Base-by-base conservation (phyloP, 352 stramenopile species). In the Pythium rhizo-oryzae region DNA sequence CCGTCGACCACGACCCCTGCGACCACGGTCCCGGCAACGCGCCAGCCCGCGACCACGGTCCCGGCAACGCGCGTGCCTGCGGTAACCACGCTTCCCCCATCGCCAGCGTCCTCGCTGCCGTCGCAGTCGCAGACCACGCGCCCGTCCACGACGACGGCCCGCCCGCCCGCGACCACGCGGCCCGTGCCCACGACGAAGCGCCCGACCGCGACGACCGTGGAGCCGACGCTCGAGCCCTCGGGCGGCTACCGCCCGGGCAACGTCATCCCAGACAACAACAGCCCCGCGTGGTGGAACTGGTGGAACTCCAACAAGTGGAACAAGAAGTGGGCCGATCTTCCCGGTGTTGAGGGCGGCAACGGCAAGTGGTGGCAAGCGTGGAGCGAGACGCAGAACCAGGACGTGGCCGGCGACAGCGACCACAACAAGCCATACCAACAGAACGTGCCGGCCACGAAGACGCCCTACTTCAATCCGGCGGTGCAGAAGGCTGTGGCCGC, bases 291-390 rank as follows among this genome's bases (percentile, higher is more conserved):
- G 60, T 67, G 60, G 60, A 39, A 24, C 11, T 67, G 60, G 60
- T 67, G 60, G 60, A 52, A 60, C 16, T 37, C 60, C 28, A 58
- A 57, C 39, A 52, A 58, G 18, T 59, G 12, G 28, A 70, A 70
- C 63, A 70, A 70, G 19, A 59, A 59, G 37, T 70, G 63, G 63
- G 63, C 53, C n/a, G 63, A 70, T 23, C 19, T 46, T 19, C 47
- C 63, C 0, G 30, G 41, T 23, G n/a, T 23, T 2, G 61, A 61
- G 1, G 63, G 63, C 15, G 37, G 37, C 28, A 70, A 51, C 33
- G 63, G 63, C 6, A 39, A 51, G 5, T 70, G 63, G 63, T 70
- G 63, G 63, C 5, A 8, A 9, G 50, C 25, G 4, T 56, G 49
- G 59, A 55, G n/a, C n/a, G 30, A 51, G 8, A 52, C n/a, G 18